Conservation (phyloP, 2,329 filamentous ascomycete species). For the Clonostachys sp. region DNA sequence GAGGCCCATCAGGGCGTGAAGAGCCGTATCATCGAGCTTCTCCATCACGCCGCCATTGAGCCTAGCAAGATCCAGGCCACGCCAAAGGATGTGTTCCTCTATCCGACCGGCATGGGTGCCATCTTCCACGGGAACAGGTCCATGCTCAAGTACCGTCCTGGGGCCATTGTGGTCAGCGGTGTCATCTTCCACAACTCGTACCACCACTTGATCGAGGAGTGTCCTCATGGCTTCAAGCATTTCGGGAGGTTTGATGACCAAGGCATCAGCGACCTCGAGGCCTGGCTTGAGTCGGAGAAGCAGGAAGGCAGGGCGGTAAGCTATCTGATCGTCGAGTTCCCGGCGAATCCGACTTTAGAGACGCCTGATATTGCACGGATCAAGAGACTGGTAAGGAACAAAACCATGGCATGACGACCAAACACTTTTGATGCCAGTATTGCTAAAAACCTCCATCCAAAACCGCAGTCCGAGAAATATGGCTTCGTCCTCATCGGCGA, state of each 20-base stretch:
- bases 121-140: constrained; percentile 37
- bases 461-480: constrained; percentile 29
- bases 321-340: constrained; percentile 42
- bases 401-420: not conserved
- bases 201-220: constrained; percentile 39
- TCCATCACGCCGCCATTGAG: constrained; percentile 25
- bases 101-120: constrained; percentile 48
- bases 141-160: constrained; percentile 23
- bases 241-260: constrained; percentile 35
- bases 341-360: constrained; percentile 27
- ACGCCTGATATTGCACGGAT: constrained; percentile 24
- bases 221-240: constrained; percentile 36
- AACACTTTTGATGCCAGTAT: not conserved
- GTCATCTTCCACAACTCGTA: constrained; percentile 46
- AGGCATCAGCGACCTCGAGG: constrained; percentile 37
- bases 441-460: not conserved
- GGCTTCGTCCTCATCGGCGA: constrained; percentile 40
- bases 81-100: constrained; percentile 44
- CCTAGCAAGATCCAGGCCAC: constrained; percentile 19
- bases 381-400: constrained; percentile 27
- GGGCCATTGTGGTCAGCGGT: constrained; percentile 38
- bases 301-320: constrained; percentile 29
- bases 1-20: constrained; percentile 29
- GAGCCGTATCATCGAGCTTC: constrained; percentile 31
- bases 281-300: constrained; percentile 34